Percentiles rank a stretch among this genome's conserved stretches.
These are phyloP conservation scores for Colletotrichum neosansevieriae DNA, from an alignment of 2,329 filamentous ascomycete species.

Conservation along the genomic window DNA sequence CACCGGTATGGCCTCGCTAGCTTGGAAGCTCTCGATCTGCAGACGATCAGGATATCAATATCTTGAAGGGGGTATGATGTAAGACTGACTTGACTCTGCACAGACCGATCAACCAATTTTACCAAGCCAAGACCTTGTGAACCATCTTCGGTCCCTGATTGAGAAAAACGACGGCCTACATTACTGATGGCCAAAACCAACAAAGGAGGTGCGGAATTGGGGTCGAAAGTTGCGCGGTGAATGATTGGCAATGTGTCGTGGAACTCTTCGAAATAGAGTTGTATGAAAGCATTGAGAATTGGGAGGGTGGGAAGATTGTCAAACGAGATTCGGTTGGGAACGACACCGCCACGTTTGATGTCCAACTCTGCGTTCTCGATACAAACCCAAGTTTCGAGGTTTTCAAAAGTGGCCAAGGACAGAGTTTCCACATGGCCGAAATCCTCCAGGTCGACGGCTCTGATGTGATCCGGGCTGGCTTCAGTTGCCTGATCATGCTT, in stretches of 20 bases:
- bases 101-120: background rate
- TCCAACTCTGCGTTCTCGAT: background rate
- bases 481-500: background rate
- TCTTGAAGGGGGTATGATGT: rapidly evolving
- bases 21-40: background rate
- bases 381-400: background rate
- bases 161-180: constrained; percentile 9
- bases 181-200: background rate
- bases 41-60: background rate
- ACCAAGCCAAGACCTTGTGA: background rate
- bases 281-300: constrained; percentile 12
- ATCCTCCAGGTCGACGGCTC: background rate
- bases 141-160: background rate
- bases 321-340: too few species aligned
- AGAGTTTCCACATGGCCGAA: background rate
- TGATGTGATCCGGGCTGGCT: too few species aligned
- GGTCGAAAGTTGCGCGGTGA: constrained; percentile 13
- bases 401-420: background rate
- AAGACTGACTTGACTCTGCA: background rate
- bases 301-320: background rate
- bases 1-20: background rate
- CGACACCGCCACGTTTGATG: too few species aligned
- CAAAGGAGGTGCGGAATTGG: constrained; percentile 2
- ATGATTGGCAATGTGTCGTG: constrained; percentile 8
- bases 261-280: constrained; percentile 23